These are phyloP conservation scores for Trichoderma polysporum DNA, from an alignment of 2,329 filamentous ascomycete genomes.

Conservation along the genomic window DNA sequence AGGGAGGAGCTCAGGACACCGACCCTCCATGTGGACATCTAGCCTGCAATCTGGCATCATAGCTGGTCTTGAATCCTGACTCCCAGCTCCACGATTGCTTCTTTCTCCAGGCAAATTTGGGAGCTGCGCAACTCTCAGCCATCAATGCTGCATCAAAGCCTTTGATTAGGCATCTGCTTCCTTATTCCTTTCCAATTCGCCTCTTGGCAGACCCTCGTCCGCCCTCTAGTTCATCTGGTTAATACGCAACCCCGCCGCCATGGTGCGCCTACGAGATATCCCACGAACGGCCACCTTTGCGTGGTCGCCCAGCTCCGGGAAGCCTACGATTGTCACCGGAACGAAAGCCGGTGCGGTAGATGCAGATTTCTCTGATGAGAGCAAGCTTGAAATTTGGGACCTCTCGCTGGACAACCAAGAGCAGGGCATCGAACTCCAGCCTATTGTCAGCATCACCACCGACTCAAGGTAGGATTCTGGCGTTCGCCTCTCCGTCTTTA, in stretches of 20 bases:
- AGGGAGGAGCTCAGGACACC: constrained; percentile 32
- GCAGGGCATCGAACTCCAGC: constrained; percentile 79
- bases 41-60: constrained; percentile 50
- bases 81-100: constrained; percentile 22
- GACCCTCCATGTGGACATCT: constrained; percentile 20
- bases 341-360: constrained; percentile 94
- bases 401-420: constrained; percentile 75
- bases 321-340: constrained; percentile 85
- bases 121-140: constrained; percentile 17
- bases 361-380: constrained; percentile 96
- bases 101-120: constrained; percentile 13
- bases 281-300: constrained; percentile 95
- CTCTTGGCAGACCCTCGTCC: constrained; percentile 5
- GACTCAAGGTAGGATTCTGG: constrained; percentile 72
- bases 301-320: constrained; percentile 81
- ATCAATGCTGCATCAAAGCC: constrained; percentile 20
- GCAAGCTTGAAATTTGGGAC: constrained; percentile 95
- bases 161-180: constrained; percentile 10
- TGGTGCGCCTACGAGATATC: constrained; percentile 97
- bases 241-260: constrained; percentile 46
- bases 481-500: not conserved
- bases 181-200: constrained; percentile 14
- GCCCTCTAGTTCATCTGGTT: constrained; percentile 23
- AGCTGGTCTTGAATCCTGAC: constrained; percentile 18
- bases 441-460: constrained; percentile 77